These are phyloP conservation scores for Trametes punicea DNA, from an alignment of 768 basidiomycete species.

Conservation along the genomic window DNA sequence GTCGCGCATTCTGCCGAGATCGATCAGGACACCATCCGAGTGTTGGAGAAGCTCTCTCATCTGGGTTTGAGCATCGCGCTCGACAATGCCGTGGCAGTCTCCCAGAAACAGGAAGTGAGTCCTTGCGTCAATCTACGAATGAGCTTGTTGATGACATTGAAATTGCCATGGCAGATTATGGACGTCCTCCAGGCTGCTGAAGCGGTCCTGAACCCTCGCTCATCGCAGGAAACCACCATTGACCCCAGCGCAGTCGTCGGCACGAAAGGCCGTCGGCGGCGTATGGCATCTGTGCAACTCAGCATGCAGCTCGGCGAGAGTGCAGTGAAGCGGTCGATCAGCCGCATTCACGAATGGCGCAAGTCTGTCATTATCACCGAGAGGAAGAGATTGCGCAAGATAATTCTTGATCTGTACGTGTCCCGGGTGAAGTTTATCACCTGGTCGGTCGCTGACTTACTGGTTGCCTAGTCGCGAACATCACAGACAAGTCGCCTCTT, in stretches of 20 bases:
- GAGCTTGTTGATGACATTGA: not conserved
- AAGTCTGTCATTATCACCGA: conserved; percentile 66
- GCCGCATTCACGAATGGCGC: conserved; percentile 70
- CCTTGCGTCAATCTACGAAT: not conserved
- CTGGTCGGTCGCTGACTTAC: not conserved
- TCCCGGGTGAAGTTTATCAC: too few species aligned
- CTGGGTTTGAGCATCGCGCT: conserved; percentile 65
- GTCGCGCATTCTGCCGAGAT: conserved; percentile 37
- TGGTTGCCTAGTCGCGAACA: conserved; percentile 75
- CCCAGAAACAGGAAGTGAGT: conserved; percentile 73
- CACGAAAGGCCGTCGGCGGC: conserved; percentile 48
- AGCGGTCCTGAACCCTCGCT: conserved; percentile 44
- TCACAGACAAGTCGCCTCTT: conserved; percentile 59
- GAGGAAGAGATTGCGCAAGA: conserved; percentile 68
- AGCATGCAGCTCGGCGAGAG: conserved; percentile 64
- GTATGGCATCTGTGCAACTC: conserved; percentile 53
- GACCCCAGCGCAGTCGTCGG: conserved; percentile 52
- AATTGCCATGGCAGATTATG: conserved; percentile 44
- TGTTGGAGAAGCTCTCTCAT: conserved; percentile 69
- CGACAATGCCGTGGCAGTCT: conserved; percentile 54
- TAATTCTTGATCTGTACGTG: conserved; percentile 67
- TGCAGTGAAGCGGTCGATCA: conserved; percentile 58
- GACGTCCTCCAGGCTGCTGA: conserved; percentile 56
- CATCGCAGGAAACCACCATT: conserved; percentile 44
- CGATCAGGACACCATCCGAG: conserved; percentile 45